A percentile compares a stretch with the other conserved stretches of the same genome.
phyloP scores from a whole-genome alignment of 2,329 filamentous ascomycete genomes.

The Trichoderma gracile region DNA sequence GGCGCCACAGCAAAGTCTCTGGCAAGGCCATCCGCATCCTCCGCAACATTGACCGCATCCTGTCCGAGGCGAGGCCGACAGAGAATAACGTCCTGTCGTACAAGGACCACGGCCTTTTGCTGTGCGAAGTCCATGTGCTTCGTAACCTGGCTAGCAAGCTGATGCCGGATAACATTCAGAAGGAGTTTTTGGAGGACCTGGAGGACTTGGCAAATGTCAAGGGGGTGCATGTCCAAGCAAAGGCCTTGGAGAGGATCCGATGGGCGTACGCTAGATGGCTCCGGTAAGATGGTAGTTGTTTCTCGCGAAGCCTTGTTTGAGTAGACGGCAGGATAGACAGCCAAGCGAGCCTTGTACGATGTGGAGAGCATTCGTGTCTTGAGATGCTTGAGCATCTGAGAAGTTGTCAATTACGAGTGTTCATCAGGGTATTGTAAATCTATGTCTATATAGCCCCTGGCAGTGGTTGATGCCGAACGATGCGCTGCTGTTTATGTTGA shows the following conservation, averaged over 20 bases:
- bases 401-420: background rate
- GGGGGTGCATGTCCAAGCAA: conserved; percentile 74
- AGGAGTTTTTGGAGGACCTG: conserved; percentile 86
- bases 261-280: conserved; percentile 89
- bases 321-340: background rate
- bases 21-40: conserved; percentile 74
- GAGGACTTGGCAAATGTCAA: conserved; percentile 82
- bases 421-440: background rate
- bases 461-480: background rate
- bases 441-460: background rate
- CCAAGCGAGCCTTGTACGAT: background rate
- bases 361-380: background rate
- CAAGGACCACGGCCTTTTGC: conserved; percentile 85
- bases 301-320: background rate
- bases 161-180: conserved; percentile 72
- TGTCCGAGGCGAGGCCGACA: conserved; percentile 67
- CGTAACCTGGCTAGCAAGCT: conserved; percentile 60
- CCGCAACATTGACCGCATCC: conserved; percentile 82
- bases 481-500: background rate
- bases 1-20: conserved; percentile 63
- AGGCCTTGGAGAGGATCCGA: conserved; percentile 77
- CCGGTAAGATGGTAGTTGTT: conserved; percentile 34
- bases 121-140: conserved; percentile 87
- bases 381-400: background rate
- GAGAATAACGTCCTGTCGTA: conserved; percentile 78